Percentiles rank a stretch among this genome's conserved stretches.
phyloP scores from a whole-genome alignment of 2,329 filamentous ascomycete species.

The Lachnum nothofagi region DNA sequence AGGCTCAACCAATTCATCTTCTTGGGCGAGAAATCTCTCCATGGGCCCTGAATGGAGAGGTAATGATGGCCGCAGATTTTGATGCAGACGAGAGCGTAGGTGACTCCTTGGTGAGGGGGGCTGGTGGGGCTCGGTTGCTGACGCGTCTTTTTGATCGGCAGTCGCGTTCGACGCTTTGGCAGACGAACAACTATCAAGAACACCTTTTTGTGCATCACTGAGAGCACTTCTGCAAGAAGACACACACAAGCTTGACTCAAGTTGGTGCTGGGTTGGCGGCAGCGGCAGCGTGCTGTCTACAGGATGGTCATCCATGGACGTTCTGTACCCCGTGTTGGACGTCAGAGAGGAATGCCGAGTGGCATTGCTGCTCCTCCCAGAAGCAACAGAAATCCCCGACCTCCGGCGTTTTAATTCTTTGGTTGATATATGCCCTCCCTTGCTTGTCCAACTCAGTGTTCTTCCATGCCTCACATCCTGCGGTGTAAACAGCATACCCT shows the following conservation, averaged over 20 bases:
- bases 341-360: conserved; percentile 2
- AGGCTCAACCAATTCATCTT: neutral
- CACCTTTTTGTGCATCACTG: neutral
- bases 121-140: neutral
- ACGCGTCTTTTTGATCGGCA: too few species aligned
- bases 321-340: neutral
- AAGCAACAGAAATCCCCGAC: neutral
- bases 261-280: neutral
- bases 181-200: neutral
- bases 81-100: neutral
- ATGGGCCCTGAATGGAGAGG: neutral
- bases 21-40: conserved; percentile 7
- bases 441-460: neutral
- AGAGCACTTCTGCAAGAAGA: neutral
- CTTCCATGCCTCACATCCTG: neutral
- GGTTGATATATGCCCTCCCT: neutral
- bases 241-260: neutral
- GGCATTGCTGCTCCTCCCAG: conserved; percentile 1
- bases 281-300: neutral
- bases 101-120: conserved; percentile 1
- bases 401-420: neutral
- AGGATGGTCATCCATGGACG: neutral
- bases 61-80: neutral
- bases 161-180: neutral
- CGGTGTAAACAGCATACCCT: neutral